Evolutionary conservation across 2,329 filamentous ascomycete species (phyloP).

Genomic region (Albophoma yamanashiensis): DNA sequence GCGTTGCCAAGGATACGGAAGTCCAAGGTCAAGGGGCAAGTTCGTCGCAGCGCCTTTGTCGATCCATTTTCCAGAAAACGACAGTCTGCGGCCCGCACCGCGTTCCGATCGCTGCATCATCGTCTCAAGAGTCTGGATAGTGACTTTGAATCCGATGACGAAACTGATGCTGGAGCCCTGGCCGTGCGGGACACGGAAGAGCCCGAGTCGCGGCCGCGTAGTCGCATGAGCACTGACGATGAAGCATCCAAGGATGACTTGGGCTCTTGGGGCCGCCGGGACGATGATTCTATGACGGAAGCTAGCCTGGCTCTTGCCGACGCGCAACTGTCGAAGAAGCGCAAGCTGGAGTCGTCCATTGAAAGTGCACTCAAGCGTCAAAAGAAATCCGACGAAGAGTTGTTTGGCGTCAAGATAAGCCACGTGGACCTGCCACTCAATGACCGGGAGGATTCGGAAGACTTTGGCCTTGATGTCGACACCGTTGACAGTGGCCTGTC

Average conservation of each 20-base stretch:
- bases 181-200: constrained; percentile 74
- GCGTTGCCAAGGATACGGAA: constrained; percentile 69
- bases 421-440: constrained; percentile 40
- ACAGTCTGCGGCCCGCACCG: constrained; percentile 44
- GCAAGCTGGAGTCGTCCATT: constrained; percentile 58
- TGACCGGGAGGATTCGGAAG: constrained; percentile 35
- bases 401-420: constrained; percentile 55
- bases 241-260: constrained; percentile 40
- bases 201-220: constrained; percentile 69
- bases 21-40: constrained; percentile 39
- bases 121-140: constrained; percentile 48
- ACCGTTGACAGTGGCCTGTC: constrained; percentile 27
- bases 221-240: constrained; percentile 57
- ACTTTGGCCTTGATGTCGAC: constrained; percentile 37
- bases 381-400: constrained; percentile 69
- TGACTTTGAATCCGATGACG: constrained; percentile 85
- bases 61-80: constrained; percentile 57
- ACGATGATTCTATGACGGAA: constrained; percentile 62
- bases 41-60: constrained; percentile 52
- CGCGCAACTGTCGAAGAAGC: constrained; percentile 47
- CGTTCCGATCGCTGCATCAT: constrained; percentile 74
- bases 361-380: constrained; percentile 66
- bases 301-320: constrained; percentile 58
- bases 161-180: constrained; percentile 43
- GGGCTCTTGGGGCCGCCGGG: constrained; percentile 34